phyloP scores from a whole-genome alignment of 768 basidiomycete genomes.

The Pleurotus citrinopileatus region DNA sequence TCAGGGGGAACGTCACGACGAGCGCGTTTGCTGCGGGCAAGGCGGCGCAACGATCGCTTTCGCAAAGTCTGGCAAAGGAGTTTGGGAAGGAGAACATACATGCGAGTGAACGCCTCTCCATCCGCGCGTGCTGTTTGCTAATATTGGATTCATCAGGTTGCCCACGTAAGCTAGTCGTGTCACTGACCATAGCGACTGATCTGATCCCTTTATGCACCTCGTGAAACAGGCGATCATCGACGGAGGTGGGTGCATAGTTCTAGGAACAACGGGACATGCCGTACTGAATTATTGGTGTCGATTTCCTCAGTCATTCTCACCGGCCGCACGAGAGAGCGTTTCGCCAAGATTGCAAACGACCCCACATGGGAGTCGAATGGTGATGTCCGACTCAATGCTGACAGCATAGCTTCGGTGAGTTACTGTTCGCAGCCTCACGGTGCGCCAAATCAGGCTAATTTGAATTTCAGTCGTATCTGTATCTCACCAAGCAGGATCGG shows the following conservation, averaged over 20 bases:
- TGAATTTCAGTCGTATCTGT: slow-evolving; percentile 55
- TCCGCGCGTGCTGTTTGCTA: not conserved
- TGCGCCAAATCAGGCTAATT: not conserved
- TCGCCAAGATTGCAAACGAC: slow-evolving; percentile 22
- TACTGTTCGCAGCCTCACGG: too few species aligned
- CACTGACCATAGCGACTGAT: slow-evolving; percentile 2
- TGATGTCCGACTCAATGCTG: slow-evolving; percentile 52
- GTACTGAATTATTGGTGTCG: too few species aligned
- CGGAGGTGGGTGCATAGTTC: slow-evolving; percentile 37
- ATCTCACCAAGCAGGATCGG: slow-evolving; percentile 64
- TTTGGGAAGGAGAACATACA: slow-evolving; percentile 75
- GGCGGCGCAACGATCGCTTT: slow-evolving; percentile 57
- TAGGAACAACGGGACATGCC: not conserved
- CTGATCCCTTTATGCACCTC: not conserved
- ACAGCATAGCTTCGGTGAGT: slow-evolving; percentile 67
- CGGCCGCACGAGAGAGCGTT: slow-evolving; percentile 25
- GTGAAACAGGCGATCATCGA: slow-evolving; percentile 70
- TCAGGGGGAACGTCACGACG: slow-evolving; percentile 59
- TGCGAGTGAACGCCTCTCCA: slow-evolving; percentile 28
- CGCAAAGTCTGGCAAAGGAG: slow-evolving; percentile 73
- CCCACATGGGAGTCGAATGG: slow-evolving; percentile 40
- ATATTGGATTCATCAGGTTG: slow-evolving; percentile 61
- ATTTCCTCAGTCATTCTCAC: slow-evolving; percentile 31
- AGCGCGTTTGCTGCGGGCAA: slow-evolving; percentile 66
- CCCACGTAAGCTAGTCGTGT: slow-evolving; percentile 50